Conservation (phyloP, 2,329 filamentous ascomycete species). For the Arthrobotrys musiformis region DNA sequence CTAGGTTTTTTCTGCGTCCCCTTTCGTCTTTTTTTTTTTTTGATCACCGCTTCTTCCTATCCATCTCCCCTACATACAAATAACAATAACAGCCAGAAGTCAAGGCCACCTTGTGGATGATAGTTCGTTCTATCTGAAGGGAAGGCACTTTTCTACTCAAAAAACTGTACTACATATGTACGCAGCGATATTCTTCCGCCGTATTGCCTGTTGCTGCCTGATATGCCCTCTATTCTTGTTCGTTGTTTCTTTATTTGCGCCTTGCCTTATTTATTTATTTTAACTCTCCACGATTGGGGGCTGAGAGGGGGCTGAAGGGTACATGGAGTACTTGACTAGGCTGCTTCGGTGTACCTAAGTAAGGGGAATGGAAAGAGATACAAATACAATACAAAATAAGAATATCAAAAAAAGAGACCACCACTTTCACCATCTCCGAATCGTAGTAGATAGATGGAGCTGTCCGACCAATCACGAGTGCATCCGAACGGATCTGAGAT, state of each 20-base stretch:
- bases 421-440: not conserved
- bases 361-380: constrained; percentile 3
- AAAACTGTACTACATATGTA: not conserved
- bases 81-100: constrained; percentile 2
- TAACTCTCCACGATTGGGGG: not conserved
- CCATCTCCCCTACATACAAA: constrained; percentile 18
- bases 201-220: not conserved
- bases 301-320: not conserved
- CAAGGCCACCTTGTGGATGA: not conserved
- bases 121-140: not conserved
- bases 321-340: not conserved
- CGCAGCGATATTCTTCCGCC: constrained; percentile 2
- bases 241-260: not conserved
- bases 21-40: constrained; percentile 15
- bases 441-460: not conserved
- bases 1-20: constrained; percentile 11
- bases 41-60: not conserved
- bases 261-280: not conserved
- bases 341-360: constrained; percentile 1
- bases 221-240: not conserved
- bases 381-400: not conserved
- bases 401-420: not conserved
- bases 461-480: not conserved
- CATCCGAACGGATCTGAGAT: not conserved
- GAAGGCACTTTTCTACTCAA: not conserved